phyloP scores from a whole-genome alignment of 306 rosid genomes.

The Lathyrus oleraceus region DNA sequence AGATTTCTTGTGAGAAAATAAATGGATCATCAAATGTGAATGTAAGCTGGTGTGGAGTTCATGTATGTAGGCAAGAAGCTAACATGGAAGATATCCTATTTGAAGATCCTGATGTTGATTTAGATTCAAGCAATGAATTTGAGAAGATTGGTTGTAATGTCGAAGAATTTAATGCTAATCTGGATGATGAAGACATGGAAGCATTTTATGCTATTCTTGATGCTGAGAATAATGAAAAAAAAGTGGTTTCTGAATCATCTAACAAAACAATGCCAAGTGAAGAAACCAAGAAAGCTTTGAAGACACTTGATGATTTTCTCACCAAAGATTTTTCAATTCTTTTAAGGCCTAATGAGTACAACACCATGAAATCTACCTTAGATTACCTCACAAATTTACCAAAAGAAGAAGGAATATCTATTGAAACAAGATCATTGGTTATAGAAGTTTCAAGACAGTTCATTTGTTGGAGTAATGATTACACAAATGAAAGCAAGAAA shows the following conservation, averaged over 20 bases:
- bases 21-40: constrained; percentile 1
- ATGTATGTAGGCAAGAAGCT: constrained; percentile 12
- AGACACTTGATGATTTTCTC: constrained; percentile 14
- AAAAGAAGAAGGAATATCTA: constrained; percentile 1
- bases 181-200: constrained; percentile 13
- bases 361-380: constrained; percentile 11
- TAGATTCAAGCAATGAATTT: background rate
- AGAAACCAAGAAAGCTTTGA: constrained; percentile 17
- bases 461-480: constrained; percentile 13
- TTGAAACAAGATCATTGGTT: constrained; percentile 14
- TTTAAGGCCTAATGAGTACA: constrained; percentile 7
- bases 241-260: background rate
- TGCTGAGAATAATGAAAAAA: background rate
- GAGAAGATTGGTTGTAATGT: background rate
- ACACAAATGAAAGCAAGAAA: constrained; percentile 1
- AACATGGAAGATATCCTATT: constrained; percentile 1
- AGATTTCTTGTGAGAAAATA: constrained; percentile 12
- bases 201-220: constrained; percentile 17
- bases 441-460: constrained; percentile 17
- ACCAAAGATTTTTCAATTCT: constrained; percentile 18
- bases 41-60: constrained; percentile 15
- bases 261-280: constrained; percentile 1
- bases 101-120: constrained; percentile 11
- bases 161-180: background rate
- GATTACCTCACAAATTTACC: constrained; percentile 1